phyloP scores from a whole-genome alignment of 179 eudicot species.

The Beta corolliflora region DNA sequence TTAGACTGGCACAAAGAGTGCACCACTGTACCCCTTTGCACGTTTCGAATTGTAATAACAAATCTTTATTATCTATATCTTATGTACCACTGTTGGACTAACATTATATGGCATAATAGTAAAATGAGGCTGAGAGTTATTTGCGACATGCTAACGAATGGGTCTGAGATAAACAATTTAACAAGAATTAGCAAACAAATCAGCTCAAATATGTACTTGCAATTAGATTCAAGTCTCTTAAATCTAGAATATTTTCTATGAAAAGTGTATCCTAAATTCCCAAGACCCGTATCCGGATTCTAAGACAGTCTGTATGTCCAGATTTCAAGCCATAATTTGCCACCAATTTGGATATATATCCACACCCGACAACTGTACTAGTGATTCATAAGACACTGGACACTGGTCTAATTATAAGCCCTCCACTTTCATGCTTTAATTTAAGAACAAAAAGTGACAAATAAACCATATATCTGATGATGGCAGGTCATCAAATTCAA shows the following conservation, averaged over 20 bases:
- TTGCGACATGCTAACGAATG: not conserved
- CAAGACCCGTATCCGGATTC: not conserved
- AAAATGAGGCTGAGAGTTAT: not conserved
- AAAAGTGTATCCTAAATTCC: not conserved
- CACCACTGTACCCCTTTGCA: too few species aligned
- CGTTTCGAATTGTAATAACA: too few species aligned
- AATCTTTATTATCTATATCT: too few species aligned
- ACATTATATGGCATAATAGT: too few species aligned
- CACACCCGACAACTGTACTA: not conserved
- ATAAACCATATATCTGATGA: not conserved
- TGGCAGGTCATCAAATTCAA: not conserved
- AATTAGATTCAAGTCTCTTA: not conserved
- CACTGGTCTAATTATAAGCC: too few species aligned
- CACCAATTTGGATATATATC: not conserved
- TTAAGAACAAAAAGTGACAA: not conserved
- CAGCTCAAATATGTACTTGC: not conserved
- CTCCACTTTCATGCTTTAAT: not conserved
- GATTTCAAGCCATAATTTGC: not conserved
- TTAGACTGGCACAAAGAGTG: too few species aligned
- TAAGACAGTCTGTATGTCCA: not conserved
- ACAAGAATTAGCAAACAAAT: not conserved
- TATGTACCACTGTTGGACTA: too few species aligned
- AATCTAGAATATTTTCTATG: not conserved
- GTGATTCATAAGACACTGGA: not conserved
- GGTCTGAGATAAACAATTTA: not conserved